A percentile compares a stretch with the other conserved stretches of the same genome.
These are phyloP conservation scores for Fusarium euwallaceae DNA, from an alignment of 2,329 filamentous ascomycete species.

Conservation along the genomic window DNA sequence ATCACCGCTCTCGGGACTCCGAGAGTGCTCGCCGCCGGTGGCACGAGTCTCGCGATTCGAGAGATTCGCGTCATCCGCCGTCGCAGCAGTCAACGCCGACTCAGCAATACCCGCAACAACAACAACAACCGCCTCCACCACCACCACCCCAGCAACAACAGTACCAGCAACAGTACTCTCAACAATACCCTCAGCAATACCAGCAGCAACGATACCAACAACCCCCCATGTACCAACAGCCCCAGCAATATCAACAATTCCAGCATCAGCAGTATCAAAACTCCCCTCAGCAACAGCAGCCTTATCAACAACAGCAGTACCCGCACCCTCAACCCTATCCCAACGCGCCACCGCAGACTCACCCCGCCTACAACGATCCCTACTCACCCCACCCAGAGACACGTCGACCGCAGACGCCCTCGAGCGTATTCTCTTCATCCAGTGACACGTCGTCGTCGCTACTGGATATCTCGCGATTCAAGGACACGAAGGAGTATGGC, in stretches of 20 bases:
- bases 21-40: conserved; percentile 67
- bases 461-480: conserved; percentile 74
- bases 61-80: conserved; percentile 41
- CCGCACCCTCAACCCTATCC: conserved; percentile 36
- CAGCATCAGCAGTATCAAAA: conserved; percentile 30
- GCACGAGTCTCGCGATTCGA: conserved; percentile 51
- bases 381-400: conserved; percentile 34
- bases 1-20: conserved; percentile 68
- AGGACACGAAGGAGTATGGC: conserved; percentile 60
- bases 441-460: conserved; percentile 71
- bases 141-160: conserved; percentile 15
- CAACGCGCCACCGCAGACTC: conserved; percentile 36
- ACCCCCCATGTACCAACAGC: conserved; percentile 38
- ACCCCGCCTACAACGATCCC: conserved; percentile 33
- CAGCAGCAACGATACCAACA: conserved; percentile 30
- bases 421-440: conserved; percentile 56
- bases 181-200: conserved; percentile 22
- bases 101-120: conserved; percentile 34
- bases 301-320: conserved; percentile 27
- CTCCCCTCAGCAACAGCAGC: conserved; percentile 38
- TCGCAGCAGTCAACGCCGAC: conserved; percentile 10
- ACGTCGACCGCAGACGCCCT: conserved; percentile 49
- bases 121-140: conserved; percentile 26
- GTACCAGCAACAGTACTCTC: conserved; percentile 14
- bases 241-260: conserved; percentile 36